Conservation (phyloP, 306 rosid species). For the Astragalus membranaceus region DNA sequence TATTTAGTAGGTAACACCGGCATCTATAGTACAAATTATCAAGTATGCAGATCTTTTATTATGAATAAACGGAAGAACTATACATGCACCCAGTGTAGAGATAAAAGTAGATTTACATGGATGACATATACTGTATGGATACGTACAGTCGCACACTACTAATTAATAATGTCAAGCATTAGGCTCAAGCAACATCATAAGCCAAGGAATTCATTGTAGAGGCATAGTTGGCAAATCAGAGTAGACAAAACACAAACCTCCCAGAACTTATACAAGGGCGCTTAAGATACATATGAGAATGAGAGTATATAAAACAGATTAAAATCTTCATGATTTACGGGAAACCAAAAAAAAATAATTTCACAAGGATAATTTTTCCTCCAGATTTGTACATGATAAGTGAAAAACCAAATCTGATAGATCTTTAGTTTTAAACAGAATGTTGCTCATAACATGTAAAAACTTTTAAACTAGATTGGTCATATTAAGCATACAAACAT, state of each 20-base stretch:
- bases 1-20: neutral
- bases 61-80: neutral
- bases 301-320: neutral
- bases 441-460: neutral
- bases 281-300: neutral
- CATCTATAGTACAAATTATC: neutral
- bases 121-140: neutral
- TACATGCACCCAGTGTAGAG: neutral
- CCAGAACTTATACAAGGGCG: neutral
- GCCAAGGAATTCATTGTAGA: slow-evolving; percentile 1
- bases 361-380: neutral
- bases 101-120: neutral
- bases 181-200: slow-evolving; percentile 6
- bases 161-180: too few species aligned
- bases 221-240: slow-evolving; percentile 13
- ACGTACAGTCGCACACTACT: neutral
- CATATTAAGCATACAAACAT: slow-evolving; percentile 3
- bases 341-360: neutral
- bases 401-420: neutral
- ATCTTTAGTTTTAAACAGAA: neutral
- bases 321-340: neutral
- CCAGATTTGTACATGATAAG: neutral
- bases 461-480: neutral
- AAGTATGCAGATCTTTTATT: neutral
- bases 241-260: neutral